Base-by-base conservation (phyloP, 306 rosid genomes). In the Medicago ruthenica region DNA sequence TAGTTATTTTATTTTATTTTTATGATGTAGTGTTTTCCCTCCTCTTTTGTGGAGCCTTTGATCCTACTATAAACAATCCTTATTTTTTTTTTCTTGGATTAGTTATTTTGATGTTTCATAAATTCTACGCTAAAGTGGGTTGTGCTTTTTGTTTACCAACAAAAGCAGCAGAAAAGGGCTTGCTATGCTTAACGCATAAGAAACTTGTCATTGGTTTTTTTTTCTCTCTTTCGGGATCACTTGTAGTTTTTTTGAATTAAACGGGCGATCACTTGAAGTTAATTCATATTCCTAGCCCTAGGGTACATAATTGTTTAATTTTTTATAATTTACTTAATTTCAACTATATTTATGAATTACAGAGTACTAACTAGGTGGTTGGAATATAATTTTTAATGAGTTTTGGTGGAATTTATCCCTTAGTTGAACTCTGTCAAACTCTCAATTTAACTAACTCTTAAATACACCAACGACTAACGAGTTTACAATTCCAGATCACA, bases 171-270 rank as follows among this genome's bases (percentile, higher is more conserved):
- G 15, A 71, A 82, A 90, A 87, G 70, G 86, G 55, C 27, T 17
- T 66, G 64, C 41, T 11, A 88, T 84, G 82, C 93, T 88, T 61
- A 87, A 84, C 47, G 84, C 89, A 76, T 81, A 91, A 91, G 96
- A 77, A 91, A 91, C 89, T 82, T 6, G 70, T 54, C 77, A 72
- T 60, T 58, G 67, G 18, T 71, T 62, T 79, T 22, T 16, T 58
- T 58, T 22, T 24, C 3, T n/a, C n/a, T n/a, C 3, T 24, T 24
- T 27, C 0, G 9, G 37, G 37, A 22, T 58, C 17, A 24, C 64
- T 58, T 0, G 24, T 15, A 44, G 15, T 27, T 27, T 27, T 27
- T 27, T 27, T 27, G 0, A 27, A 27, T 27, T 27, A 27, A 27
- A 3, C 31, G 31, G 4, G 31, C 4, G 31, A 3, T 27, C 31